These are phyloP conservation scores for Xylaria sp. DNA, from an alignment of 2,329 filamentous ascomycete species.

Conservation along the genomic window DNA sequence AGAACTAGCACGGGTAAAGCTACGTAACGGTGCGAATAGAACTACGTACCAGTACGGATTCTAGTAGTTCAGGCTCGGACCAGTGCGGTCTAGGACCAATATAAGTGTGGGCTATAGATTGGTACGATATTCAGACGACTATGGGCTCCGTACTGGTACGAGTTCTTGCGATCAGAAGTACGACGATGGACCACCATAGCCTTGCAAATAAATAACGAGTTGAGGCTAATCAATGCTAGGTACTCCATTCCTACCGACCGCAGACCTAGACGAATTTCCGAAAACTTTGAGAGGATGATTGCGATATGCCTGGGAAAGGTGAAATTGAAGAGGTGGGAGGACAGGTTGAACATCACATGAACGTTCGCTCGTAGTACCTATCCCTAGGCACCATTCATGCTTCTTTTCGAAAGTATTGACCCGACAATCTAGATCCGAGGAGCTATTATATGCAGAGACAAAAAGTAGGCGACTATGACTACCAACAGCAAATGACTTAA, in stretches of 20 bases:
- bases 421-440: slow-evolving; percentile 4
- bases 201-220: too few relatives aligned
- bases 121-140: too few relatives aligned
- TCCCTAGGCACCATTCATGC: background rate
- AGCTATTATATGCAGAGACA: slow-evolving; percentile 6
- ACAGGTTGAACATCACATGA: too few relatives aligned
- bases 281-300: background rate
- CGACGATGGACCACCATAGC: background rate
- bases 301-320: background rate
- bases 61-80: too few relatives aligned
- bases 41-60: slow-evolving; percentile 1
- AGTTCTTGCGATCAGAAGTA: background rate
- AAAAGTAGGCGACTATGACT: slow-evolving; percentile 7
- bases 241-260: too few relatives aligned
- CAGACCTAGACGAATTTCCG: background rate
- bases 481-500: too few relatives aligned
- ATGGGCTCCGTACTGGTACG: background rate
- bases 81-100: background rate
- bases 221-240: too few relatives aligned
- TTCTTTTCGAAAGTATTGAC: slow-evolving; percentile 5
- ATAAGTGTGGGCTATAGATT: too few relatives aligned
- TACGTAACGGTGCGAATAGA: background rate
- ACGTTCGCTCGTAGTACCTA: too few relatives aligned
- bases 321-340: background rate
- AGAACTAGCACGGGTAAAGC: background rate